Evolutionary conservation across 805 yeast genomes (phyloP), one percentile per base, ranked within the genome.

Genomic region (Sporopachydermia lactativora): DNA sequence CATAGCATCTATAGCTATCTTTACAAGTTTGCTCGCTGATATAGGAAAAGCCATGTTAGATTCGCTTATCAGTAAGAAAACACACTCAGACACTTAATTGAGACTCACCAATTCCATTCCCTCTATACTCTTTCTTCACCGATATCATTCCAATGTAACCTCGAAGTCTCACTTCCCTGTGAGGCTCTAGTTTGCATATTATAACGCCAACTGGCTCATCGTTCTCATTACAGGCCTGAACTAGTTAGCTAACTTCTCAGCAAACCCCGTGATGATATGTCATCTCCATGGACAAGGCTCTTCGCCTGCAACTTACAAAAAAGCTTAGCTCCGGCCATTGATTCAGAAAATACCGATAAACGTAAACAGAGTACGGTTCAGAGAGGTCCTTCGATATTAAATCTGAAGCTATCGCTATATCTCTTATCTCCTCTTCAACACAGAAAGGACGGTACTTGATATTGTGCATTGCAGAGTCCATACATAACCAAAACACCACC

Each of bases 91-190:
- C 31, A 24, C 31, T 24, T 8, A 24, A 24, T n/a, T n/a, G n/a
- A 24, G 8, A 24, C 31, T n/a, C n/a, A 24, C 31, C 31, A 38
- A 88, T 80, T 1, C 96, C 95, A 36, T 62, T 64, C 2, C 94
- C 88, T 42, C 98, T 64, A 54, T 68, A 77, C 13, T 60, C 54
- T 34, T 75, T 74, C 39, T 77, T 77, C 8, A 89, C 94, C 0
- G 94, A 95, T 41, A 92, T 62, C 98, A 92, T 92, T 2, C 96
- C 98, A 18, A 92, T 88, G 53, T 92, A 92, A 0, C 98, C 98
- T 45, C 98, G 68, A 49, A 67, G 54, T 44, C 95, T 66, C 6
- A 73, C 77, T 16, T 70, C 67, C 44, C 89, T 68, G 58, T 89
- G 96, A 1, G 71, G 64, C 47, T 82, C 94, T 8, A 77, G 73